Evolutionary conservation across 176 grass and related monocot genomes (phyloP), one percentile per base, ranked within the genome.

Genomic region (Poa annua): DNA sequence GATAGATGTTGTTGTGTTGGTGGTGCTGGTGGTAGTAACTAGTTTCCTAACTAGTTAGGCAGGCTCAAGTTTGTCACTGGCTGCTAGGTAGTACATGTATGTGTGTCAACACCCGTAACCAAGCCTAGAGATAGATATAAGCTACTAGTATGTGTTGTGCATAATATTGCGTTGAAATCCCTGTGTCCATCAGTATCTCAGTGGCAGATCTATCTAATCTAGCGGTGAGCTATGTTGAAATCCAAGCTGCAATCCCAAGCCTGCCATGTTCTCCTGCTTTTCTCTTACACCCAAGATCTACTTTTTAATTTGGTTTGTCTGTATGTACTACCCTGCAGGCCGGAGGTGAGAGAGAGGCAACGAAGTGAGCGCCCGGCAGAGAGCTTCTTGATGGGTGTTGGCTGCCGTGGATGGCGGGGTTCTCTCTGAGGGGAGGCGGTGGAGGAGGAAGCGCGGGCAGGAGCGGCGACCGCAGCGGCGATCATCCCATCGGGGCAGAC

Each of bases 391-490:
- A 95, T 92, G 93, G 90, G 88, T 88, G 84, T 87, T 76, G 84
- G 74, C 70, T 69, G 74, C 75, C 45, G 64, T 79, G 85, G 89
- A 97, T 97, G 94, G 94, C 94, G 45, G 94, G 89, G 74, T 97
- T 97, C 88, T 90, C 91, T 90, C 77, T 97, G 92, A 93, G 92
- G 79, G 89, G 94, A 66, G 91, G 88, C 10, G 82, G 74, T 1
- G 41, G 41, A 6, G 69, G 83, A 1, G 82, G 87, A 10, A 71
- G 66, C 0, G 84, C 33, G 7, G 80, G 88, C 16, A 62, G 76
- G 51, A 70, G 82, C 22, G 82, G 85, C 1, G 90, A 80, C 2
- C 74, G 80, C 9, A 80, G 55, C 61, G 91, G 80, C 13, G 87
- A 85, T 73, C 85, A 88, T 49, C 69, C 73, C 33, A 90, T 93